A percentile compares a stretch with the other conserved stretches of the same genome.
These are phyloP conservation scores for Kwoniella europaea DNA, from an alignment of 768 basidiomycete species.

Conservation along the genomic window DNA sequence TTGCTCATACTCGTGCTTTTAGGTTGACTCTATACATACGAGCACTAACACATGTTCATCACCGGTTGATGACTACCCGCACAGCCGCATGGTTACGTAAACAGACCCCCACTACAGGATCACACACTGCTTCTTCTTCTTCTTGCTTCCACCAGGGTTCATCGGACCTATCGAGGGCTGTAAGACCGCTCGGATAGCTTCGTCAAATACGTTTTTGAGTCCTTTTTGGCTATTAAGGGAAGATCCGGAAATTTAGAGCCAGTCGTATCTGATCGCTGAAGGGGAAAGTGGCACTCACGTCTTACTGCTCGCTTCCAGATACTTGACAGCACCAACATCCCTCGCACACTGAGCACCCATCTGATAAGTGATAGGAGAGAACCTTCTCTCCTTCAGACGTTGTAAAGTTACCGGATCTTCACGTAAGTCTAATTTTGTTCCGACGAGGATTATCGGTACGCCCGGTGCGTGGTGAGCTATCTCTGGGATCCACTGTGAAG, in stretches of 20 bases:
- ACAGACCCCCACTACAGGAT: slow-evolving; percentile 44
- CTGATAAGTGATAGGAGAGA: slow-evolving; percentile 90
- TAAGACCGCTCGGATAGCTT: slow-evolving; percentile 91
- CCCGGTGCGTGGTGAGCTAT: slow-evolving; percentile 96
- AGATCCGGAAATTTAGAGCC: too few relatives aligned
- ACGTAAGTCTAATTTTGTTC: slow-evolving; percentile 95
- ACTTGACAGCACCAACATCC: slow-evolving; percentile 92
- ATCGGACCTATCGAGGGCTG: slow-evolving; percentile 50
- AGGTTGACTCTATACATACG: too few relatives aligned
- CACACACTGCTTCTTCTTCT: slow-evolving; percentile 60
- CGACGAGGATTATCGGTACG: slow-evolving; percentile 90
- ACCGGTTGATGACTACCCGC: too few relatives aligned
- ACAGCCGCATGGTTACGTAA: too few relatives aligned
- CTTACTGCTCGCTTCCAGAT: slow-evolving; percentile 20
- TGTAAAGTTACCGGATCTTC: slow-evolving; percentile 92
- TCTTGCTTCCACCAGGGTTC: slow-evolving; percentile 34
- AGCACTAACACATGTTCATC: too few relatives aligned
- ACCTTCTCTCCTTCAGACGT: slow-evolving; percentile 92
- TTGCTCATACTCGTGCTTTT: too few relatives aligned
- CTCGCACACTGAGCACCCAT: slow-evolving; percentile 82
- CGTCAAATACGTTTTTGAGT: slow-evolving; percentile 98
- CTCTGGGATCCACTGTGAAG: slow-evolving; percentile 62
- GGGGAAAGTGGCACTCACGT: too few relatives aligned
- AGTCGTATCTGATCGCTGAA: too few relatives aligned
- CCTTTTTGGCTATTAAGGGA: slow-evolving; percentile 84